Conservation (phyloP, 2,329 filamentous ascomycete genomes). For the Alternaria alternata region DNA sequence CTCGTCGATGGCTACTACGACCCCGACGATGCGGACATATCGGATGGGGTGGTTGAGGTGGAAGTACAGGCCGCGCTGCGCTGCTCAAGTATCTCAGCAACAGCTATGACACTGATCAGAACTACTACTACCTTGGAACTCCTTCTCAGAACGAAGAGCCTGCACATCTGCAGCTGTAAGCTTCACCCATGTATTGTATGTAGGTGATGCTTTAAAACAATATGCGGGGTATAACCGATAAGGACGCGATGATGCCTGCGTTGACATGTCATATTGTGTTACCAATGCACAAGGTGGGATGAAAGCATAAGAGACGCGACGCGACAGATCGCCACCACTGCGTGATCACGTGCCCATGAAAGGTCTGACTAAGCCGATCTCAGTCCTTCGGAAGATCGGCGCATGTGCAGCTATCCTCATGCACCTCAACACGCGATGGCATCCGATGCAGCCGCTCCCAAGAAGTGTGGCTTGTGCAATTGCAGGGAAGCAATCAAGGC, state of each 20-base stretch:
- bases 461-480: constrained; percentile 16
- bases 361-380: neutral
- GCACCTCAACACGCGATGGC: constrained; percentile 24
- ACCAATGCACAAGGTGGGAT: constrained; percentile 20
- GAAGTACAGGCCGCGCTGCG: constrained; percentile 62
- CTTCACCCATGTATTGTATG: constrained; percentile 70
- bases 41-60: constrained; percentile 63
- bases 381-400: constrained; percentile 26
- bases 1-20: constrained; percentile 56
- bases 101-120: neutral
- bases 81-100: constrained; percentile 40
- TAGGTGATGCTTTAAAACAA: constrained; percentile 68
- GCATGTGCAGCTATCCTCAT: constrained; percentile 27
- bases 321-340: constrained; percentile 11
- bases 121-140: constrained; percentile 59
- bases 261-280: constrained; percentile 44
- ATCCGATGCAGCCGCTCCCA: constrained; percentile 42
- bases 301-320: constrained; percentile 26
- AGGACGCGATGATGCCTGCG: constrained; percentile 29
- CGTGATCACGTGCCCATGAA: constrained; percentile 13
- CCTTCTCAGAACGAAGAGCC: constrained; percentile 56
- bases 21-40: constrained; percentile 56
- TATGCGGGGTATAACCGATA: constrained; percentile 63
- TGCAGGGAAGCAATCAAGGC: constrained; percentile 38
- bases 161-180: constrained; percentile 65